These are phyloP conservation scores for Phellinidium pouzarii DNA, from an alignment of 1,284 basidiomycete genomes.

Conservation along the genomic window DNA sequence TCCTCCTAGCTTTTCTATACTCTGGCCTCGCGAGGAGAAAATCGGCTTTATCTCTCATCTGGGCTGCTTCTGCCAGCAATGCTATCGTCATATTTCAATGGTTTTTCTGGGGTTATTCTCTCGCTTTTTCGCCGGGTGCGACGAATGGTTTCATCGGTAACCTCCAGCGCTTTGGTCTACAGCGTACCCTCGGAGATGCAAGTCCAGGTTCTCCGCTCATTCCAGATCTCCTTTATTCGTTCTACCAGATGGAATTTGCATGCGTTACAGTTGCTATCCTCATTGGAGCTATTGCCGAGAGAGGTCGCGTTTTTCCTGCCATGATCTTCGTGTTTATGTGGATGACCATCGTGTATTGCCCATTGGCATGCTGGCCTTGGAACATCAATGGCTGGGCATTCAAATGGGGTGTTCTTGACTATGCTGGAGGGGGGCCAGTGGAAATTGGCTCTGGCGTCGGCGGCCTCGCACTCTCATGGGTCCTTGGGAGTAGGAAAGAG, in stretches of 20 bases:
- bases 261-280: slow-evolving; percentile 72
- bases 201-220: slow-evolving; percentile 71
- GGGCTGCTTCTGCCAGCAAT: slow-evolving; percentile 64
- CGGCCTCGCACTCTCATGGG: slow-evolving; percentile 86
- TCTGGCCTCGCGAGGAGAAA: slow-evolving; percentile 80
- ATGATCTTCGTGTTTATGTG: slow-evolving; percentile 86
- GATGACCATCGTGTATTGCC: slow-evolving; percentile 81
- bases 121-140: slow-evolving; percentile 74
- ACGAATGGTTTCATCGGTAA: slow-evolving; percentile 78
- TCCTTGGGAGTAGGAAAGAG: slow-evolving; percentile 67
- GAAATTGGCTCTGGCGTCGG: slow-evolving; percentile 88
- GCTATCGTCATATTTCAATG: slow-evolving; percentile 86
- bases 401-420: slow-evolving; percentile 89
- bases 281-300: slow-evolving; percentile 82
- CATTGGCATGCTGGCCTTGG: slow-evolving; percentile 77
- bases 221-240: slow-evolving; percentile 71
- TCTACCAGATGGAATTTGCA: slow-evolving; percentile 88
- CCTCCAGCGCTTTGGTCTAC: slow-evolving; percentile 63
- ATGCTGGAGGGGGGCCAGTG: slow-evolving; percentile 85
- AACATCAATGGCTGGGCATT: slow-evolving; percentile 78
- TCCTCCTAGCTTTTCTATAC: slow-evolving; percentile 66
- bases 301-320: slow-evolving; percentile 81
- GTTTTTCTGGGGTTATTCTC: slow-evolving; percentile 82
- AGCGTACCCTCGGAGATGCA: slow-evolving; percentile 67
- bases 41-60: slow-evolving; percentile 62